These are phyloP conservation scores for Vickermania ingenoplastis DNA, from an alignment of 208 protist species.

Conservation along the genomic window DNA sequence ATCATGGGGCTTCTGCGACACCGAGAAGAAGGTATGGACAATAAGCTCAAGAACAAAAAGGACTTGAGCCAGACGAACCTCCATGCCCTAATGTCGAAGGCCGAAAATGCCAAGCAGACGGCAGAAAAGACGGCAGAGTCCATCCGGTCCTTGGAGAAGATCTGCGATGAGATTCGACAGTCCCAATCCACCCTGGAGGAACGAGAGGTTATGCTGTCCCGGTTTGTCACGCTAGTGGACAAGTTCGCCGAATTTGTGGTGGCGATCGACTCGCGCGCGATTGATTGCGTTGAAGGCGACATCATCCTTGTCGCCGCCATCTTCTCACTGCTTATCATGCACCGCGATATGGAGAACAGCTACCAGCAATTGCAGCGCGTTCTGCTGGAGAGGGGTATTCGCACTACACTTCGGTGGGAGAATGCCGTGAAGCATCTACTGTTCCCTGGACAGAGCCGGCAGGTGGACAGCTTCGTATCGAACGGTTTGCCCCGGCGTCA, in stretches of 20 bases:
- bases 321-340: conserved; percentile 37
- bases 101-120: neutral
- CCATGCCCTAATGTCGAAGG: neutral
- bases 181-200: conserved; percentile 7
- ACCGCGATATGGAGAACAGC: conserved; percentile 3
- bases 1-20: conserved; percentile 29
- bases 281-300: conserved; percentile 23
- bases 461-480: conserved; percentile 31
- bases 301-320: conserved; percentile 56
- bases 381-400: conserved; percentile 15
- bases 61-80: neutral
- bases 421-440: conserved; percentile 27
- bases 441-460: conserved; percentile 32
- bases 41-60: neutral
- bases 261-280: conserved; percentile 14
- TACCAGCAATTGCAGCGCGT: conserved; percentile 19
- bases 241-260: conserved; percentile 42
- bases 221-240: conserved; percentile 57
- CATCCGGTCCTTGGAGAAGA: conserved; percentile 9
- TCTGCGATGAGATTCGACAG: conserved; percentile 11
- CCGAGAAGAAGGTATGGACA: conserved; percentile 2
- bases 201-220: conserved; percentile 28
- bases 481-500: conserved; percentile 21
- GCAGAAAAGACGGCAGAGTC: neutral
- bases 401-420: conserved; percentile 2